Conservation (phyloP, 345 rosid genomes). For the Murraya koenigii region DNA sequence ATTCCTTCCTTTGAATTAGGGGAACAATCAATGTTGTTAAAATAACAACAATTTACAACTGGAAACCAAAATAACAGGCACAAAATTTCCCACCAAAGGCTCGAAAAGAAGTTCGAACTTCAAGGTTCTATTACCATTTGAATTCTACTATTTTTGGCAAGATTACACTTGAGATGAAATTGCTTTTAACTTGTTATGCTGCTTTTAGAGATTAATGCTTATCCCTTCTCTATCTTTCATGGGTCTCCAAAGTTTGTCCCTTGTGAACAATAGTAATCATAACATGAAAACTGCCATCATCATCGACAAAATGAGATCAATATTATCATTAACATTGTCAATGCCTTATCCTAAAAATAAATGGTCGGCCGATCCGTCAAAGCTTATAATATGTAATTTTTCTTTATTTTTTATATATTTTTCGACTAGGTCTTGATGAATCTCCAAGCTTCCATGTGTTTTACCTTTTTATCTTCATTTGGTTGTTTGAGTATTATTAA, state of each 20-base stretch:
- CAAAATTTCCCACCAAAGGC: neutral
- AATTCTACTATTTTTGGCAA: slow-evolving; percentile 13
- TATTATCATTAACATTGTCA: neutral
- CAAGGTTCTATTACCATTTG: neutral
- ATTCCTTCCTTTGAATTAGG: neutral
- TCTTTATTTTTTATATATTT: neutral
- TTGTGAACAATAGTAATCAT: neutral
- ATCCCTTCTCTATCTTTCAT: neutral
- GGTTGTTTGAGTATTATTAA: neutral
- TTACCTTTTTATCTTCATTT: slow-evolving; percentile 20
- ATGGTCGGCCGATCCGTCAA: neutral
- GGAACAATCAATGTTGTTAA: neutral
- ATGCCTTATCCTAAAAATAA: slow-evolving; percentile 2
- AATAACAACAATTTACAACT: neutral
- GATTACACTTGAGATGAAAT: neutral
- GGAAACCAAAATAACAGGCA: neutral
- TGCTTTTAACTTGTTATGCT: neutral
- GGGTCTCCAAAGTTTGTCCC: neutral
- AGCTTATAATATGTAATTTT: neutral
- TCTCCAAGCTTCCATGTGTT: slow-evolving; percentile 19
- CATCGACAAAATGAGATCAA: neutral
- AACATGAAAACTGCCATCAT: neutral
- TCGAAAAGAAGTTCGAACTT: neutral
- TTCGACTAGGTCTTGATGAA: neutral
- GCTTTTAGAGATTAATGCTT: neutral